Evolutionary conservation across 2,329 filamentous ascomycete species (phyloP).

Genomic region (Aspergillus carbonarius): DNA sequence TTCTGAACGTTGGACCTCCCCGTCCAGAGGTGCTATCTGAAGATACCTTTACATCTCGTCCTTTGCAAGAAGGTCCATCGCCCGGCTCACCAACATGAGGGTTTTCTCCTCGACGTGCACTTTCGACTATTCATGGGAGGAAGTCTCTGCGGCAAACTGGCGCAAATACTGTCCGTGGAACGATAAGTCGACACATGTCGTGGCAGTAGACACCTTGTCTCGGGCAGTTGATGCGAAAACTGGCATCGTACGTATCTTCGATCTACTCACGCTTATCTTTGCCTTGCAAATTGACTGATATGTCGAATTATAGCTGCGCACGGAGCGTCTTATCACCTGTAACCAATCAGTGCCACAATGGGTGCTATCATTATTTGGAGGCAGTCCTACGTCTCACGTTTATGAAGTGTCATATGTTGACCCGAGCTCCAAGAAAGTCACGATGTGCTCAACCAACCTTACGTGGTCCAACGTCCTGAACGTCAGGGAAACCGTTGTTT

Average conservation of each 20-base stretch:
- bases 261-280: background rate
- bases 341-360: constrained; percentile 50
- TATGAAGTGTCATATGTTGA: constrained; percentile 97
- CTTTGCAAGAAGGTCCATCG: background rate
- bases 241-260: constrained; percentile 59
- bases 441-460: constrained; percentile 94
- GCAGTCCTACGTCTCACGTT: constrained; percentile 78
- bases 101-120: constrained; percentile 88
- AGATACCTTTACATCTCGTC: background rate
- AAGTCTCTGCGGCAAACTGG: constrained; percentile 97
- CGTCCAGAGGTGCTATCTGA: background rate
- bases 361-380: constrained; percentile 75
- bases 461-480: constrained; percentile 88
- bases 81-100: constrained; percentile 66
- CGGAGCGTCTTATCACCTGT: constrained; percentile 63
- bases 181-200: constrained; percentile 94
- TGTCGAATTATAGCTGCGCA: constrained; percentile 56
- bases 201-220: constrained; percentile 88
- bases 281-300: constrained; percentile 13
- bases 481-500: constrained; percentile 90
- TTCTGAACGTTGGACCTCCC: background rate
- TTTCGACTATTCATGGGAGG: constrained; percentile 98
- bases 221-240: constrained; percentile 64
- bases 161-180: constrained; percentile 99
- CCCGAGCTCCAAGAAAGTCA: constrained; percentile 77